Evolutionary conservation across 1,284 basidiomycete genomes (phyloP).

Genomic region (Singerocomus rubriflavus): DNA sequence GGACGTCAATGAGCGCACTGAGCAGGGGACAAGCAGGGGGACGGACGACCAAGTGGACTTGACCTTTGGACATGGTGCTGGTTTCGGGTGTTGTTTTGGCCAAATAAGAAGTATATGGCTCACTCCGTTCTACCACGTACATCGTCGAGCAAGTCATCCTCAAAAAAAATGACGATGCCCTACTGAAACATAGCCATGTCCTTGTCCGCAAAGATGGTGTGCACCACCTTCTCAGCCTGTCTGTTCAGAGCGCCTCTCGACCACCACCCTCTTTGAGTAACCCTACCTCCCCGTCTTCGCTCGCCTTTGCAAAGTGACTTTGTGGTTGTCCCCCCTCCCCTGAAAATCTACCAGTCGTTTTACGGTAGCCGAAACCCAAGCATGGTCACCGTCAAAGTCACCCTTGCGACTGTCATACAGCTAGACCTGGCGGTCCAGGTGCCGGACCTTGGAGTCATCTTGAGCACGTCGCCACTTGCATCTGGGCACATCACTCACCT

Average conservation of each 20-base stretch:
- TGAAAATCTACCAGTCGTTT: constrained; percentile 17
- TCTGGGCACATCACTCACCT: constrained; percentile 36
- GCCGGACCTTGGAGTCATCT: constrained; percentile 39
- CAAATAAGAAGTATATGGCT: constrained; percentile 19
- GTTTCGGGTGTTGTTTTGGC: neutral
- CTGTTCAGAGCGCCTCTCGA: constrained; percentile 32
- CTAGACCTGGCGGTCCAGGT: constrained; percentile 43
- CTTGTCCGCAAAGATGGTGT: constrained; percentile 41
- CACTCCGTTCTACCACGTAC: neutral
- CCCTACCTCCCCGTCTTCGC: constrained; percentile 44
- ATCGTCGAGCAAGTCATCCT: constrained; percentile 28
- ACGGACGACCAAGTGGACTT: constrained; percentile 35
- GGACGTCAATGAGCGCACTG: constrained; percentile 9
- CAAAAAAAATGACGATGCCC: constrained; percentile 39
- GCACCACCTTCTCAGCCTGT: constrained; percentile 38
- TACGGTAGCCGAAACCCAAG: constrained; percentile 45
- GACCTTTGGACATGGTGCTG: constrained; percentile 32
- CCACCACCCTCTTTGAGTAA: constrained; percentile 34
- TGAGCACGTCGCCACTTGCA: constrained; percentile 17
- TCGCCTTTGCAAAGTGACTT: constrained; percentile 46
- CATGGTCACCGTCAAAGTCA: constrained; percentile 39
- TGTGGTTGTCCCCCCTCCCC: constrained; percentile 21
- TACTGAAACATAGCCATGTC: constrained; percentile 42
- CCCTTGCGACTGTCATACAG: constrained; percentile 44
- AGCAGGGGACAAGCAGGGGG: constrained; percentile 4